Evolutionary conservation across 176 grass and related monocot species (phyloP), one percentile per base, ranked within the genome.

Genomic region (Carex myosuroides): DNA sequence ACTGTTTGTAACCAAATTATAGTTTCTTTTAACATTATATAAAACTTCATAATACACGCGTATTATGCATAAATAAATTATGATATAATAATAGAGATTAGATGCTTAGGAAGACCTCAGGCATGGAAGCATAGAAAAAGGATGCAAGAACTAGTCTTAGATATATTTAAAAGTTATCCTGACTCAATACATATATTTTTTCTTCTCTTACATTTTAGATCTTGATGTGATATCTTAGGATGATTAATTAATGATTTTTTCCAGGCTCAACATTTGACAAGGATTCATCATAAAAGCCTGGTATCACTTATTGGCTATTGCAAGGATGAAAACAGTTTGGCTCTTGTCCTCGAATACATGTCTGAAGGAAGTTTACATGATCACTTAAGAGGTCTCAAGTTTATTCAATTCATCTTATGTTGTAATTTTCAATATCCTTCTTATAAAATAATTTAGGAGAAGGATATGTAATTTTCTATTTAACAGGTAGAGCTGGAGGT

Each of bases 261-360:
- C 69, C 30, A 97, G 94, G 90, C 88, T 17, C 85, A 97, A 57
- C 82, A 58, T 70, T 85, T 97, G 21, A 83, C 85, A 4, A 79
- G 81, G 60, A 83, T 97, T 59, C 92, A 97, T 63, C 92, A 97
- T 64, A 90, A 82, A 56, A 89, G 88, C 35, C 53, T 97, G 3
- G 88, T 97, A 55, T 81, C 90, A 3, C 41, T 91, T 76, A 61
- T 94, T 81, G 94, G 92, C 20, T 94, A 92, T 39, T 97, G 94
- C 78, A 92, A 81, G 39, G 92, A 97, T 85, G 76, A 79, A 26
- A 32, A 89, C 20, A 78, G 84, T 30, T 79, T 90, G 87, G 91
- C 88, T 5, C 90, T 97, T 79, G 85, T 97, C 13, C 91, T 93
- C 18, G 91, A 97, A 35, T 90, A 91, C 63, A 94, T 92, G 91